phyloP scores from a whole-genome alignment of 2,329 filamentous ascomycete species.

The Didymella pomorum region DNA sequence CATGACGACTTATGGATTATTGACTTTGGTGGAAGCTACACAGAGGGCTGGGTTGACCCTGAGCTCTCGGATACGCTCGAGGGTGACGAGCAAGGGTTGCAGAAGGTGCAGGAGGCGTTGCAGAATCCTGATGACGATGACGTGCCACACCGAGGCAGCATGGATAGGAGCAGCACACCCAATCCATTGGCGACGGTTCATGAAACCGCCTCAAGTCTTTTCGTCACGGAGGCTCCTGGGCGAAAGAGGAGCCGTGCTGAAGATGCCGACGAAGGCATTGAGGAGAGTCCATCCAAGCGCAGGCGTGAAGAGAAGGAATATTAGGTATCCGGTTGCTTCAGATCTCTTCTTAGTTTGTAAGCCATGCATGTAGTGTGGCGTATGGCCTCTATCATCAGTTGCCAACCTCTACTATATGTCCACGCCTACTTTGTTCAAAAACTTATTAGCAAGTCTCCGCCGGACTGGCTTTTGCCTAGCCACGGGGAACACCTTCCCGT shows the following conservation, averaged over 20 bases:
- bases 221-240: slow-evolving; percentile 14
- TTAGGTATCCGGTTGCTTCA: not conserved
- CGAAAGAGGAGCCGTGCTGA: slow-evolving; percentile 5
- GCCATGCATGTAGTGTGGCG: not conserved
- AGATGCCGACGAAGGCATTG: not conserved
- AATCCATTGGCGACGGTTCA: slow-evolving; percentile 7
- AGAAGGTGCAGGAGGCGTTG: slow-evolving; percentile 26
- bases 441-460: too few species aligned
- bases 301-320: not conserved
- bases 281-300: not conserved
- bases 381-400: too few species aligned
- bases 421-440: too few species aligned
- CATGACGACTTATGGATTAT: slow-evolving; percentile 51
- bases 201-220: slow-evolving; percentile 16
- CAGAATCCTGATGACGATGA: slow-evolving; percentile 17
- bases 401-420: too few species aligned
- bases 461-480: too few species aligned
- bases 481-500: too few species aligned
- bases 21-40: slow-evolving; percentile 53
- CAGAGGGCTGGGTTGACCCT: slow-evolving; percentile 53
- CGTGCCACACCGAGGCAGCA: not conserved
- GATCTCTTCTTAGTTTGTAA: not conserved
- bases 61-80: slow-evolving; percentile 49
- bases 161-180: slow-evolving; percentile 1
- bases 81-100: slow-evolving; percentile 48